These are phyloP conservation scores for Phytomonas francai DNA, from an alignment of 208 protist species.

Conservation along the genomic window DNA sequence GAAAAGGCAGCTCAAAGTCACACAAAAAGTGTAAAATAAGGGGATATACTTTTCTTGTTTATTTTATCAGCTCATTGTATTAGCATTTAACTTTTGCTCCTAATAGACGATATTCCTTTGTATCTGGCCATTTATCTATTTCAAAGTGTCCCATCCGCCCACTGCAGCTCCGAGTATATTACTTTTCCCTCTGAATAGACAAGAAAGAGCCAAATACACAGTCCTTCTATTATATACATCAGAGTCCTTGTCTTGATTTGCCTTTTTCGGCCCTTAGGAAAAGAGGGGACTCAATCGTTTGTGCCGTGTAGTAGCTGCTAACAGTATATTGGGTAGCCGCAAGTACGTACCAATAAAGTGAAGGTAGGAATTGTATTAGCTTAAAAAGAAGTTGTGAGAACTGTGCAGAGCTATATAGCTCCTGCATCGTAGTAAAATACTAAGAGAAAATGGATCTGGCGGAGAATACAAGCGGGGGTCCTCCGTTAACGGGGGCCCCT, in stretches of 20 bases:
- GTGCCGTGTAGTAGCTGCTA: background rate
- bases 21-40: background rate
- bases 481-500: background rate
- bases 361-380: background rate
- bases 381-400: background rate
- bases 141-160: background rate
- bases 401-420: background rate
- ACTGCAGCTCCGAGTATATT: background rate
- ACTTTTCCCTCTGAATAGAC: background rate
- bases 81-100: conserved; percentile 7
- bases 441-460: background rate
- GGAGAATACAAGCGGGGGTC: background rate
- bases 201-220: background rate
- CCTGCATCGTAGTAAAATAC: background rate
- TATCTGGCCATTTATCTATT: background rate
- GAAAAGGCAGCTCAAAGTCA: background rate
- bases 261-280: background rate
- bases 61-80: conserved; percentile 9
- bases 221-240: background rate
- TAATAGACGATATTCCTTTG: background rate
- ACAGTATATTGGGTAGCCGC: background rate
- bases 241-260: background rate
- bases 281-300: background rate
- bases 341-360: background rate
- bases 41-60: background rate